A percentile compares a stretch with the other conserved stretches of the same genome.
These are phyloP conservation scores for Amauroascus verrucosus DNA, from an alignment of 2,329 filamentous ascomycete species.

Conservation along the genomic window DNA sequence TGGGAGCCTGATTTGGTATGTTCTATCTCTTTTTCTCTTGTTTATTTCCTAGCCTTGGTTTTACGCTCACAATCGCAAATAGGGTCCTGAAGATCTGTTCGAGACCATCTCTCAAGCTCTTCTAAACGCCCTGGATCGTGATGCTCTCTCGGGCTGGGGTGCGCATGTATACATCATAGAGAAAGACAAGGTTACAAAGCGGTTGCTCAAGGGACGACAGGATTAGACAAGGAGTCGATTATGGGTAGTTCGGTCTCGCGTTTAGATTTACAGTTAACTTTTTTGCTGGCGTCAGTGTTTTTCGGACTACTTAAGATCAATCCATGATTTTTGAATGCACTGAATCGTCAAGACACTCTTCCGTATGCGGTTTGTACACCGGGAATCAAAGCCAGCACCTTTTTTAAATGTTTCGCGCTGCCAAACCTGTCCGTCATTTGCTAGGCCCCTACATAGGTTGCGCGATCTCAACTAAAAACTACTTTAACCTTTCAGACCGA, in stretches of 20 bases:
- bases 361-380: neutral
- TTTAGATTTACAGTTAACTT: slow-evolving; percentile 6
- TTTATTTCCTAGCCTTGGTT: neutral
- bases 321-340: neutral
- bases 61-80: neutral
- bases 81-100: slow-evolving; percentile 90
- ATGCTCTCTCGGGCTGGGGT: slow-evolving; percentile 94
- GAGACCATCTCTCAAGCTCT: slow-evolving; percentile 96
- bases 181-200: slow-evolving; percentile 99
- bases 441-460: neutral
- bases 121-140: slow-evolving; percentile 89
- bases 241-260: neutral
- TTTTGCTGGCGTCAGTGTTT: slow-evolving; percentile 7
- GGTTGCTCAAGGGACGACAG: slow-evolving; percentile 94
- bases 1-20: slow-evolving; percentile 95
- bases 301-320: slow-evolving; percentile 5
- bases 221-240: slow-evolving; percentile 48
- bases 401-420: neutral
- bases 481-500: neutral
- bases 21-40: slow-evolving; percentile 17
- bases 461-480: neutral
- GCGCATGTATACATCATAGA: slow-evolving; percentile 99
- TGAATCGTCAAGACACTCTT: neutral
- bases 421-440: too few species aligned
- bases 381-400: neutral